phyloP scores from a whole-genome alignment of 2,329 filamentous ascomycete species.

The Penicillium paneum region DNA sequence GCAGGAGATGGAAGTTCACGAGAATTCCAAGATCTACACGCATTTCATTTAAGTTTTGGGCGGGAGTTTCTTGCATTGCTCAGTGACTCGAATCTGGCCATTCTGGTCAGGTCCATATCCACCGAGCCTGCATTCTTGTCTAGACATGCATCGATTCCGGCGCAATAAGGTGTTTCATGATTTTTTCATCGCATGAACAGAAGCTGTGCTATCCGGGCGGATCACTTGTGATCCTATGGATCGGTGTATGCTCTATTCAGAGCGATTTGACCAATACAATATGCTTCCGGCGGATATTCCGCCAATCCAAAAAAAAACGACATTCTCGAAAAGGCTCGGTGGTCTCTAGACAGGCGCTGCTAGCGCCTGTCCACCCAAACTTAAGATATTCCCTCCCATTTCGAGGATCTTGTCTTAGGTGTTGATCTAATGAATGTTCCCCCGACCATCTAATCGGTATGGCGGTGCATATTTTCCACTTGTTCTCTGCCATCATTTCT shows the following conservation, averaged over 20 bases:
- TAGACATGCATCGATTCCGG: conserved; percentile 27
- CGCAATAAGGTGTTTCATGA: conserved; percentile 22
- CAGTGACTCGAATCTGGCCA: conserved; percentile 8
- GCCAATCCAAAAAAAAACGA: conserved; percentile 15
- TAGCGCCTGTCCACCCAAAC: neutral
- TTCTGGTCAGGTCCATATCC: neutral
- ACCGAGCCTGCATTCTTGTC: conserved; percentile 19
- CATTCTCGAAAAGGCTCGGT: conserved; percentile 11
- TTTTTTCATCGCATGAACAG: conserved; percentile 1
- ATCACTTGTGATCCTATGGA: neutral
- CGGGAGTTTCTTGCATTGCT: conserved; percentile 26
- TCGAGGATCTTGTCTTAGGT: conserved; percentile 2
- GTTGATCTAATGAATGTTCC: conserved; percentile 24
- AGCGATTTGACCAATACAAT: conserved; percentile 1
- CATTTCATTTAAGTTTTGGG: conserved; percentile 83
- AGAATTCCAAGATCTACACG: conserved; percentile 97
- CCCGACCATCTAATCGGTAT: conserved; percentile 11
- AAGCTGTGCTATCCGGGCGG: neutral
- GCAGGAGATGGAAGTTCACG: conserved; percentile 99
- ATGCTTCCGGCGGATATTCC: conserved; percentile 1
- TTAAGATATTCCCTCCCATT: neutral
- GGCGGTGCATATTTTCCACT: conserved; percentile 11
- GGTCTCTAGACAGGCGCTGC: conserved; percentile 5
- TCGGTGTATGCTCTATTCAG: neutral
- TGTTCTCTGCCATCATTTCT: conserved; percentile 11